phyloP scores from a whole-genome alignment of 2,329 filamentous ascomycete genomes.

The Phialophora chinensis region DNA sequence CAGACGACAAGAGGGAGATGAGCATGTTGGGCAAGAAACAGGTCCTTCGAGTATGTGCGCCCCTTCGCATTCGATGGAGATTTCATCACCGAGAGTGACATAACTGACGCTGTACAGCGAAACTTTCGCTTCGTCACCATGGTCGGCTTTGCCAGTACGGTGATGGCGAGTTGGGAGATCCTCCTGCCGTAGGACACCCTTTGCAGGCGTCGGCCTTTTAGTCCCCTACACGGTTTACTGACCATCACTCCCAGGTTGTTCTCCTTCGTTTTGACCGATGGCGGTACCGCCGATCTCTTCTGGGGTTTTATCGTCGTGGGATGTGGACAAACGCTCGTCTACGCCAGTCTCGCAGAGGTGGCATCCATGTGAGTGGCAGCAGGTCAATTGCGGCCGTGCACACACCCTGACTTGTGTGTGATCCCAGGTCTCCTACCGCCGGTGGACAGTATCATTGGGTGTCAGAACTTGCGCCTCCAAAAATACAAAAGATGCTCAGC shows the following conservation, averaged over 20 bases:
- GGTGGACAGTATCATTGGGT: slow-evolving; percentile 65
- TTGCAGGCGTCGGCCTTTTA: not conserved
- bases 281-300: slow-evolving; percentile 60
- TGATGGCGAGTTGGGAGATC: slow-evolving; percentile 53
- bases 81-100: too few relatives aligned
- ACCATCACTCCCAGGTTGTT: slow-evolving; percentile 22
- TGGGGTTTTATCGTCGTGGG: slow-evolving; percentile 59
- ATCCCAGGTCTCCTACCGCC: slow-evolving; percentile 46
- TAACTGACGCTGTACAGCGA: slow-evolving; percentile 42
- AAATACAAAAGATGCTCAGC: slow-evolving; percentile 60
- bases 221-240: not conserved
- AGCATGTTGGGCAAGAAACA: slow-evolving; percentile 48
- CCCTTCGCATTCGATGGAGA: not conserved
- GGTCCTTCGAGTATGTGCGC: slow-evolving; percentile 45
- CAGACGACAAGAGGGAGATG: slow-evolving; percentile 48
- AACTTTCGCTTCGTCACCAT: slow-evolving; percentile 55
- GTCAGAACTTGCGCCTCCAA: slow-evolving; percentile 58
- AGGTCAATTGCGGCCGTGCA: not conserved
- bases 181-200: slow-evolving; percentile 46
- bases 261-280: slow-evolving; percentile 47
- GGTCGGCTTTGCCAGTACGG: slow-evolving; percentile 52
- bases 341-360: slow-evolving; percentile 56
- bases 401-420: not conserved
- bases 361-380: slow-evolving; percentile 51
- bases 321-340: slow-evolving; percentile 50